Evolutionary conservation across 805 yeast species (phyloP).

Genomic region (Yarrowia osloensis): DNA sequence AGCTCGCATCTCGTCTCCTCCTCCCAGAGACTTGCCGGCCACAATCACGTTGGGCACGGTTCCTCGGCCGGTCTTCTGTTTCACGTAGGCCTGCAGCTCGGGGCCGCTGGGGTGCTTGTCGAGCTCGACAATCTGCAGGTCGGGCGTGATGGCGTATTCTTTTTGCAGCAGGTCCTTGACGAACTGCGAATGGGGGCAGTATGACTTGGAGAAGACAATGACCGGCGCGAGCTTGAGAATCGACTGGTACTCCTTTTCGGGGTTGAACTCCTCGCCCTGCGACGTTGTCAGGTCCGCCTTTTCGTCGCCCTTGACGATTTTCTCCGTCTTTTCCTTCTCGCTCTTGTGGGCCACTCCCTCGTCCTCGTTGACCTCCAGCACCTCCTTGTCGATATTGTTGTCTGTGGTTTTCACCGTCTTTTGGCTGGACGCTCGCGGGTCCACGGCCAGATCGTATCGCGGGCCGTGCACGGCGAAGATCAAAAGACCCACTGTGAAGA

Average conservation of each 20-base stretch:
- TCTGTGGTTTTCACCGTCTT: constrained; percentile 32
- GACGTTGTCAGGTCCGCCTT: constrained; percentile 36
- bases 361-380: constrained; percentile 41
- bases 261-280: constrained; percentile 47
- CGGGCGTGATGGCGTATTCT: constrained; percentile 71
- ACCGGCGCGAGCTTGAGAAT: constrained; percentile 49
- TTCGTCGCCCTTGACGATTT: constrained; percentile 33
- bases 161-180: constrained; percentile 66
- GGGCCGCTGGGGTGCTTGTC: constrained; percentile 78
- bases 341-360: constrained; percentile 49
- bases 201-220: constrained; percentile 54
- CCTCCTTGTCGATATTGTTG: constrained; percentile 16
- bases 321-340: constrained; percentile 42
- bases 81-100: constrained; percentile 72
- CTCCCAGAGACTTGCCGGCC: constrained; percentile 78
- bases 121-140: constrained; percentile 73
- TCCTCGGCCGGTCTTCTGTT: constrained; percentile 65
- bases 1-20: constrained; percentile 74
- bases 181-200: constrained; percentile 67
- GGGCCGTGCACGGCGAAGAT: constrained; percentile 45
- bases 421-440: constrained; percentile 32
- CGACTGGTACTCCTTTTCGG: constrained; percentile 55
- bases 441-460: constrained; percentile 34
- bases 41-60: constrained; percentile 92
- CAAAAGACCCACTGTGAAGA: constrained; percentile 41